Base-by-base conservation (phyloP, 2,329 filamentous ascomycete species). In the Fusarium siculi region DNA sequence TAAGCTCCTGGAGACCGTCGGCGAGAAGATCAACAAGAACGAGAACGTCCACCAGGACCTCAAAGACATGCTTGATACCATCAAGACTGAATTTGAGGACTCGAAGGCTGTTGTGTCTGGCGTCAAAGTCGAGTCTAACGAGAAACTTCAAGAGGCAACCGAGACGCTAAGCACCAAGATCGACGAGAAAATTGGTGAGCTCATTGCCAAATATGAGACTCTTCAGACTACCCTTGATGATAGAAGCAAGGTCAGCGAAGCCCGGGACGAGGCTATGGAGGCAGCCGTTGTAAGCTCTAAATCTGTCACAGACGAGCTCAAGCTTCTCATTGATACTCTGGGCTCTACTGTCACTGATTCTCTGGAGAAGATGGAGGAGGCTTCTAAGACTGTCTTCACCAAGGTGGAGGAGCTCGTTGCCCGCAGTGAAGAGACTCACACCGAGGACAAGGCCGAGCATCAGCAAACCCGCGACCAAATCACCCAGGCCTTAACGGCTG, bases 161-260 rank as follows among this genome's bases (percentile, higher is more conserved):
- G 87, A 90, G 14, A 83, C 79, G 9, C 82, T 92, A 14, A 83
- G 85, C 47, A 80, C 81, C 66, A 91, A 90, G 79, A 83, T 92
- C 49, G 90, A 91, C 40, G 89, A 91, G 76, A 90, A 89, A 76
- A 87, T 98, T 75, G 89, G 89, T 66, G 93, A 95, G 73, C 86
- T 99, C 30, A 90, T 97, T 80, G 86, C 88, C 74, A 98, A 97
- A 80, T 97, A 97, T 78, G 95, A 98, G 62, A 94, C 96, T 68
- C 92, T 95, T 71, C 93, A 97, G 78, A 84, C 88, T 25, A 85
- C 90, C 12, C 88, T 94, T 36, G 93, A 97, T 49, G 92, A 93
- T 53, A 93, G 93, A 76, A 89, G 91, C 54, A 91, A 91, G 73
- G 88, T 92, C 39, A 90, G 91, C 60, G 94, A 96, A 75, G 91